phyloP scores from a whole-genome alignment of 306 rosid species.

The Dalbergia cultrata region DNA sequence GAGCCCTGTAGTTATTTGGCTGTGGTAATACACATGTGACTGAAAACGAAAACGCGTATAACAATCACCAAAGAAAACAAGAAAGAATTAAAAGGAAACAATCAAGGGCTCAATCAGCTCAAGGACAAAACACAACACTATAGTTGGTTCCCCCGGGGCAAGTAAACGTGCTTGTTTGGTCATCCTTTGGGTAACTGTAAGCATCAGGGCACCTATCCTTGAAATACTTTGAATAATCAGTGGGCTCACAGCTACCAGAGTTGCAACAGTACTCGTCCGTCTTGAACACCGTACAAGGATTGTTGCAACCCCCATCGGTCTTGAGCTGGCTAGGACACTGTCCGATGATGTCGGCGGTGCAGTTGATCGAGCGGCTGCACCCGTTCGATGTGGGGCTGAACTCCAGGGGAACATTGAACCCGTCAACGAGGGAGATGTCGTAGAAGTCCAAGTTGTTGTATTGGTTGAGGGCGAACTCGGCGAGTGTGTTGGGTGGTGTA shows the following conservation, averaged over 20 bases:
- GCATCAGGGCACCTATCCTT: conserved; percentile 53
- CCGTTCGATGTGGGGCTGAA: conserved; percentile 51
- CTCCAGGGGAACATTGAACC: conserved; percentile 60
- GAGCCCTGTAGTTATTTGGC: background rate
- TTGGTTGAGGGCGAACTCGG: conserved; percentile 57
- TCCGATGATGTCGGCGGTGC: conserved; percentile 52
- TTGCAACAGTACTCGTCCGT: conserved; percentile 53
- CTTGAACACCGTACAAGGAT: conserved; percentile 52
- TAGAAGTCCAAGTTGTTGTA: conserved; percentile 51
- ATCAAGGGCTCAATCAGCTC: background rate
- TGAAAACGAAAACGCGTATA: background rate
- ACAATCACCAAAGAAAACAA: background rate
- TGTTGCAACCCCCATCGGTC: conserved; percentile 58
- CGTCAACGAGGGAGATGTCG: conserved; percentile 55
- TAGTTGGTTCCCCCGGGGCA: conserved; percentile 57
- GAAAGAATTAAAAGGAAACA: background rate
- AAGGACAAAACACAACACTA: conserved; percentile 51
- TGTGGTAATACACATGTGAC: background rate
- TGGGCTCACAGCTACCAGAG: conserved; percentile 47
- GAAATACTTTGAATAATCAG: conserved; percentile 48
- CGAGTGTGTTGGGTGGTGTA: conserved; percentile 61
- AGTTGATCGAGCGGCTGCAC: conserved; percentile 39
- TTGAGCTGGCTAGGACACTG: conserved; percentile 57
- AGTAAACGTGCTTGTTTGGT: conserved; percentile 45
- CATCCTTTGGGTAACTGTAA: conserved; percentile 59